Percentiles rank a stretch among this genome's conserved stretches.
These are phyloP conservation scores for Ammopiptanthus mongolicus DNA, from an alignment of 306 rosid species.

Conservation along the genomic window DNA sequence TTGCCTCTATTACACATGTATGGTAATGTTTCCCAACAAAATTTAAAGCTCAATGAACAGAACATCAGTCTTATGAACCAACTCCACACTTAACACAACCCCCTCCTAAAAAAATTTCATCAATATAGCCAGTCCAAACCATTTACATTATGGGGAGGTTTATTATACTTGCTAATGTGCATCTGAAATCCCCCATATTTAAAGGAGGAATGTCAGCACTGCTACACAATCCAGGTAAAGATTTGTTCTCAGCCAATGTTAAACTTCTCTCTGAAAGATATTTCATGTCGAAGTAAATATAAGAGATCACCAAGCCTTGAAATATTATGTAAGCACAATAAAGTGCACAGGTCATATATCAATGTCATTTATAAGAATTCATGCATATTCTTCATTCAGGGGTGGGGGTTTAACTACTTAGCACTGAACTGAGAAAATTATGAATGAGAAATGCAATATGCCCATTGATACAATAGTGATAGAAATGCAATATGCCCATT, in stretches of 20 bases:
- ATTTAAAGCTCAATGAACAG: background rate
- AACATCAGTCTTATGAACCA: background rate
- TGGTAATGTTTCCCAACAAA: too few relatives aligned
- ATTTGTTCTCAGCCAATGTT: slow-evolving; percentile 68
- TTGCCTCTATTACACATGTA: background rate
- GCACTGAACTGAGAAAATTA: background rate
- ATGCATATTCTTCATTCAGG: background rate
- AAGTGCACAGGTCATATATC: background rate
- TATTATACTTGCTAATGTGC: slow-evolving; percentile 88
- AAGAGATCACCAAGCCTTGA: background rate
- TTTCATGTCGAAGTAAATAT: slow-evolving; percentile 1
- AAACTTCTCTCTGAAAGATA: slow-evolving; percentile 55
- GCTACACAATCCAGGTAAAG: slow-evolving; percentile 63
- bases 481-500: too few relatives aligned
- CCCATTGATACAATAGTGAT: too few relatives aligned
- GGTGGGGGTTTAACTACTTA: background rate
- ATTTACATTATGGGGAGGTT: too few relatives aligned
- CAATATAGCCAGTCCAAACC: background rate
- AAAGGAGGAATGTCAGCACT: slow-evolving; percentile 70
- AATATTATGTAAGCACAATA: background rate
- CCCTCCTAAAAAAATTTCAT: background rate
- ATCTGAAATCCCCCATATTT: slow-evolving; percentile 77
- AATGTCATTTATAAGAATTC: background rate
- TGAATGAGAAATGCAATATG: background rate
- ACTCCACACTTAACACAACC: background rate